Evolutionary conservation across 805 yeast species (phyloP), one percentile per base, ranked within the genome.

Genomic region (Saturnispora hagleri): DNA sequence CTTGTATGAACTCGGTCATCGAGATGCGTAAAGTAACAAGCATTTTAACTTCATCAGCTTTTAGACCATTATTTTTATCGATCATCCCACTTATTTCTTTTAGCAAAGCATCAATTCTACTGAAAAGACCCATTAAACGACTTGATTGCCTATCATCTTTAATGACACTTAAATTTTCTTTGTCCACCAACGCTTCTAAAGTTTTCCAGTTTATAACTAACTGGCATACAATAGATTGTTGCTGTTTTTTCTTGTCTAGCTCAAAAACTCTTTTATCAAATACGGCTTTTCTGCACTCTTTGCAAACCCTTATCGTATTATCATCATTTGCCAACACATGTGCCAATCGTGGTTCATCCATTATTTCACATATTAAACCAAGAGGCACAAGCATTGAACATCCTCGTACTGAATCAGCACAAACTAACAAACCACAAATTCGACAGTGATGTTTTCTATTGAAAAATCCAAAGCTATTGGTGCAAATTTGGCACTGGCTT

Each of bases 391-490:
- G 79, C 62, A 81, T 79, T 0, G 97, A 89, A 64, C 99, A 91
- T 13, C 71, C 82, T 8, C 72, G 75, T 47, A 54, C 68, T 48
- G 65, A 58, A 57, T 82, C 83, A 26, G 84, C 95, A 68, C 97
- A 91, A 0, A 89, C 87, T 1, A 86, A 79, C 27, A 67, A 62
- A 0, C 98, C 98, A 70, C 99, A 91, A 26, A 89, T 65, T 36
- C 98, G 71, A 65, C 99, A 93, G 64, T 91, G 99, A 63, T 93
- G 98, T 57, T 84, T 87, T 48, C 97, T 70, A 24, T 77, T 58
- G 0, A 58, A 48, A 12, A 80, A 67, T 10, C 75, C 71, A 64
- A 89, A 93, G 31, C 62, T 60, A 12, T 73, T 70, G 13, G 70
- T 64, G 60, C 99, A 91, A 7, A 86, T 69, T 7, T 75, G 71